These are phyloP conservation scores for Paracorniculantispora psalliotae DNA, from an alignment of 2,329 filamentous ascomycete genomes.

Conservation along the genomic window DNA sequence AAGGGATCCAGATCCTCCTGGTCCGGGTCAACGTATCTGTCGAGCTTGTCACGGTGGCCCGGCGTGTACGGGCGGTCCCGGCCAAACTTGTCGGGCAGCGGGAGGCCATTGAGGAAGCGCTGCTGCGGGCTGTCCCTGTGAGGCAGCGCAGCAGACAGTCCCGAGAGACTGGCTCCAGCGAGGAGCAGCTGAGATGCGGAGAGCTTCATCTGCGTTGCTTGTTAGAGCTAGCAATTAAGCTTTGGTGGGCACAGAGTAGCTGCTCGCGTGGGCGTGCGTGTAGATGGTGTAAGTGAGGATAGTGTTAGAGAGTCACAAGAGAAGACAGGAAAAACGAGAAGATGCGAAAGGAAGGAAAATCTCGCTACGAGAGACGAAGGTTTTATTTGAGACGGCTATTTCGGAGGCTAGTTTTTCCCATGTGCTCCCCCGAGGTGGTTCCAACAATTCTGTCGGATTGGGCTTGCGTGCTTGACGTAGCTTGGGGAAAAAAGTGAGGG, in stretches of 20 bases:
- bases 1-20: conserved; percentile 58
- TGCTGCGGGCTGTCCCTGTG: conserved; percentile 49
- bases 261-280: too few relatives aligned
- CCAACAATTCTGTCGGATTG: neutral
- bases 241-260: neutral
- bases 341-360: neutral
- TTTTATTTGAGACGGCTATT: neutral
- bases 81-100: conserved; percentile 38
- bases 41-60: conserved; percentile 55
- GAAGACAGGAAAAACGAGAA: neutral
- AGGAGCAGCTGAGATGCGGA: conserved; percentile 23
- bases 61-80: conserved; percentile 52
- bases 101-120: conserved; percentile 46
- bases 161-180: conserved; percentile 20
- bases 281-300: neutral
- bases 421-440: neutral
- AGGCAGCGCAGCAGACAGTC: conserved; percentile 21
- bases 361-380: neutral
- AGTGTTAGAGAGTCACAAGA: neutral
- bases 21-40: conserved; percentile 57
- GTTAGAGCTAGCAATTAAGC: neutral
- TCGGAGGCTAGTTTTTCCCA: neutral
- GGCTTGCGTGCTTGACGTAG: conserved; percentile 1
- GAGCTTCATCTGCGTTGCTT: conserved; percentile 22
- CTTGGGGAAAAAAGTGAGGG: too few relatives aligned